A percentile compares a stretch with the other conserved stretches of the same genome.
These are phyloP conservation scores for Trichoderma breve DNA, from an alignment of 2,329 filamentous ascomycete species.

Conservation along the genomic window DNA sequence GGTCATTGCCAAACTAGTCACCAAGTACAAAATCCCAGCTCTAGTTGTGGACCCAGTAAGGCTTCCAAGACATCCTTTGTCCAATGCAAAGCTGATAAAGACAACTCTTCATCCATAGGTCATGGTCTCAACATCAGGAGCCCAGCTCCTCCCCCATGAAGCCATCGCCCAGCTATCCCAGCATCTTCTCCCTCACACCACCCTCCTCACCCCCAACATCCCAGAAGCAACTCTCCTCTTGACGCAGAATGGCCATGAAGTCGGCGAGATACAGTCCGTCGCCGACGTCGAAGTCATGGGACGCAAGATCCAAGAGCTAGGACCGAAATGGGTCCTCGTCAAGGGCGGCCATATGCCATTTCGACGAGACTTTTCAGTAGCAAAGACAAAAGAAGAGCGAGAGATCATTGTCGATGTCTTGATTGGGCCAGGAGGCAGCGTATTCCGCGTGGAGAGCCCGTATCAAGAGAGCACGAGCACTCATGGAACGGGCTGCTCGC, in stretches of 20 bases:
- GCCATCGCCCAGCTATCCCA: slow-evolving; percentile 61
- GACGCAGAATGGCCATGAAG: slow-evolving; percentile 45
- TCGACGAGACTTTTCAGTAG: slow-evolving; percentile 58
- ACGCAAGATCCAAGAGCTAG: slow-evolving; percentile 62
- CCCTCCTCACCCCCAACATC: slow-evolving; percentile 72
- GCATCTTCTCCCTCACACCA: slow-evolving; percentile 63
- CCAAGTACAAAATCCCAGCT: slow-evolving; percentile 31
- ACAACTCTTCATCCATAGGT: slow-evolving; percentile 54
- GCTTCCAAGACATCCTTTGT: neutral
- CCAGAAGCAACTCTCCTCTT: slow-evolving; percentile 70
- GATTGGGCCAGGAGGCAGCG: slow-evolving; percentile 55
- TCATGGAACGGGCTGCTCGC: slow-evolving; percentile 90
- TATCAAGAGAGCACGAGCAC: slow-evolving; percentile 77
- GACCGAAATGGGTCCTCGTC: slow-evolving; percentile 76
- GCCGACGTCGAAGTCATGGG: slow-evolving; percentile 69
- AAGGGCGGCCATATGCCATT: slow-evolving; percentile 92
- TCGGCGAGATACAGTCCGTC: slow-evolving; percentile 49
- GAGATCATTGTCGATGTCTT: slow-evolving; percentile 75
- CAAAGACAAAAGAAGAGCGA: slow-evolving; percentile 57
- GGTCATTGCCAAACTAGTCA: slow-evolving; percentile 34
- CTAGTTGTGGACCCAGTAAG: slow-evolving; percentile 41
- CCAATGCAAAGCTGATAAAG: neutral
- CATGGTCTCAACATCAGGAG: slow-evolving; percentile 85
- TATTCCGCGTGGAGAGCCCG: slow-evolving; percentile 63
- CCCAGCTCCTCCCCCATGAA: slow-evolving; percentile 62